Evolutionary conservation across 306 rosid genomes (phyloP).

Genomic region (Cucumis sativus): DNA sequence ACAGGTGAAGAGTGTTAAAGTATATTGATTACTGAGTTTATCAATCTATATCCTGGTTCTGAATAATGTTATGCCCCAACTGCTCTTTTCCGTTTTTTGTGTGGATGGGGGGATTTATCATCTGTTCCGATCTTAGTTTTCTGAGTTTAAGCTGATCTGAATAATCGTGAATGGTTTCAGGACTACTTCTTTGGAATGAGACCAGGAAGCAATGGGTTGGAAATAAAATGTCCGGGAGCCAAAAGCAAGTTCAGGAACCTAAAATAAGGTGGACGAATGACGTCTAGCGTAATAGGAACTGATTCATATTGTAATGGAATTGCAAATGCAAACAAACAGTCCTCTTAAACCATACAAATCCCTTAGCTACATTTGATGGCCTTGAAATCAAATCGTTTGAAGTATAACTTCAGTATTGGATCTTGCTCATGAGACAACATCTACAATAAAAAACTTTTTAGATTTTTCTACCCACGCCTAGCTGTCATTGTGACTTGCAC

Average conservation of each 20-base stretch:
- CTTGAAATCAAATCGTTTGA: not conserved
- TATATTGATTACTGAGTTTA: no score
- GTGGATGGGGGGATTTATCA: not conserved
- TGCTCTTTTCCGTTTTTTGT: not conserved
- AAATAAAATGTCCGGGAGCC: constrained; percentile 24
- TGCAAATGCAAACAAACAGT: not conserved
- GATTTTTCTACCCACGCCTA: not conserved
- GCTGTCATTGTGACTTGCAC: not conserved
- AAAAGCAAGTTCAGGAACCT: constrained; percentile 36
- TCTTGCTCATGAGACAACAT: not conserved
- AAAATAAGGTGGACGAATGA: constrained; percentile 49
- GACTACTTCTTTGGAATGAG: constrained; percentile 72
- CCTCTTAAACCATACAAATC: not conserved
- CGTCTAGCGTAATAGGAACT: not conserved
- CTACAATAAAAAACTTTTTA: not conserved
- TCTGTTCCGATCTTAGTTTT: not conserved
- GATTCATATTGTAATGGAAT: not conserved
- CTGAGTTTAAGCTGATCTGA: not conserved
- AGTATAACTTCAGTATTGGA: not conserved
- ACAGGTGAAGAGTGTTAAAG: no score
- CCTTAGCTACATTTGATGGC: not conserved
- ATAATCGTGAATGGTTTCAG: constrained; percentile 27
- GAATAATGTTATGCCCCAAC: not conserved
- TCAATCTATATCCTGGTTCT: no score
- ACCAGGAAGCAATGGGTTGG: constrained; percentile 65